These are phyloP conservation scores for Tremella yokohamensis DNA, from an alignment of 768 basidiomycete species.

Conservation along the genomic window DNA sequence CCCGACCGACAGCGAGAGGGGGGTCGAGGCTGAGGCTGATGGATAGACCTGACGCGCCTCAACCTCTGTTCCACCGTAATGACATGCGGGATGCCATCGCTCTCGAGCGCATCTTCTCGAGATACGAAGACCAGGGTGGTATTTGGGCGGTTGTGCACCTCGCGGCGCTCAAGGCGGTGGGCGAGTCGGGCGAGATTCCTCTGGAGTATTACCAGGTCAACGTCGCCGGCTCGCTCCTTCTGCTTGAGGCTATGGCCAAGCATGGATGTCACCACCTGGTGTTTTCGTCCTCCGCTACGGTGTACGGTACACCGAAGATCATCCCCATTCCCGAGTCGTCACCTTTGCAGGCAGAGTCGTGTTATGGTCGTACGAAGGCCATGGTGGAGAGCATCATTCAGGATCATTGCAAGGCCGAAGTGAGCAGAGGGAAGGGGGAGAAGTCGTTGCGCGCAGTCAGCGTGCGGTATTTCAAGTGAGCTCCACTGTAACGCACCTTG, in stretches of 20 bases:
- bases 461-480: slow-evolving; percentile 87
- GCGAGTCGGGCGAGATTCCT: slow-evolving; percentile 90
- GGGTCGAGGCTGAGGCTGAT: slow-evolving; percentile 1
- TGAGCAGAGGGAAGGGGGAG: slow-evolving; percentile 14
- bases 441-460: slow-evolving; percentile 60
- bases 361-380: slow-evolving; percentile 94
- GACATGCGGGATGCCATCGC: slow-evolving; percentile 73
- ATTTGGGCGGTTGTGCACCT: slow-evolving; percentile 97
- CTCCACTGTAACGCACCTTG: slow-evolving; percentile 7
- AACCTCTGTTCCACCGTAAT: slow-evolving; percentile 52
- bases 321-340: slow-evolving; percentile 94
- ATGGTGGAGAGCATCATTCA: slow-evolving; percentile 86
- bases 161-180: slow-evolving; percentile 96
- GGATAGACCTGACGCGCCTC: slow-evolving; percentile 33
- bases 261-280: slow-evolving; percentile 82
- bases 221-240: slow-evolving; percentile 77
- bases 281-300: slow-evolving; percentile 97
- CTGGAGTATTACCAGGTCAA: slow-evolving; percentile 92
- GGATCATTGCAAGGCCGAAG: slow-evolving; percentile 62
- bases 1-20: background rate
- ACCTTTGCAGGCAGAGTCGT: slow-evolving; percentile 78
- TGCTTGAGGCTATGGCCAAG: slow-evolving; percentile 73
- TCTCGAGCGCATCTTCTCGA: slow-evolving; percentile 72
- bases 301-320: slow-evolving; percentile 86
- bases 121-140: slow-evolving; percentile 67